Base-by-base conservation (phyloP, 306 rosid species). In the Cucumis cinereus region DNA sequence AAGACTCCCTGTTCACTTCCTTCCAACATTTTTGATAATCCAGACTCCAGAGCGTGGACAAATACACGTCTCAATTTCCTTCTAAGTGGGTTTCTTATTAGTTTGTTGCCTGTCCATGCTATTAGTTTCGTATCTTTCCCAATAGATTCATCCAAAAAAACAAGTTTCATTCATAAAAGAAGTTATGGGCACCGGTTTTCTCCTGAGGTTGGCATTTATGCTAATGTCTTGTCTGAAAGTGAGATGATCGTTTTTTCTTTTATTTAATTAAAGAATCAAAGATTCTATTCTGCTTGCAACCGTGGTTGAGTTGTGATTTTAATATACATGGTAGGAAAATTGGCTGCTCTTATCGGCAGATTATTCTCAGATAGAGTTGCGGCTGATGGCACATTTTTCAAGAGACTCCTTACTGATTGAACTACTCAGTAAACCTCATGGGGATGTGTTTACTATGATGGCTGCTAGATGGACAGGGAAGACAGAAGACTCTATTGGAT, bases 331-430 rank as follows among this genome's bases (percentile, higher is more conserved):
- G 78, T 88, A 94, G 98, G 96, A 91, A 54, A 85, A 89, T 79
- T 91, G 98, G 98, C 86, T 91, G 70, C 89, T 94, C 69, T 81
- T 94, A 81, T 84, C 95, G 55, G 98, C 98, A 38, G 98, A 94
- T 85, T 94, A 94, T 89, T 94, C 97, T 85, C 98, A 91, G 84
- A 92, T 94, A 76, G 98, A 94, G 82, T 79, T 94, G 86, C 86
- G 98, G 85, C 76, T 94, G 87, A 91, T 94, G 98, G 96, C 98
- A 60, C 98, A 94, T 84, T 91, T 94, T 80, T 94, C 98, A 22
- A 86, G 85, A 75, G 98, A 94, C 83, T 77, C 92, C 53, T 85
- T 88, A 8, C 87, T 94, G 54, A 76, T 89, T 79, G 93, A 90
- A 74, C 91, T 90, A 80, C 88, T 94, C 45, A 85, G 91, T 68